Base-by-base conservation (phyloP, 2,329 filamentous ascomycete species). In the Alternaria viburni region DNA sequence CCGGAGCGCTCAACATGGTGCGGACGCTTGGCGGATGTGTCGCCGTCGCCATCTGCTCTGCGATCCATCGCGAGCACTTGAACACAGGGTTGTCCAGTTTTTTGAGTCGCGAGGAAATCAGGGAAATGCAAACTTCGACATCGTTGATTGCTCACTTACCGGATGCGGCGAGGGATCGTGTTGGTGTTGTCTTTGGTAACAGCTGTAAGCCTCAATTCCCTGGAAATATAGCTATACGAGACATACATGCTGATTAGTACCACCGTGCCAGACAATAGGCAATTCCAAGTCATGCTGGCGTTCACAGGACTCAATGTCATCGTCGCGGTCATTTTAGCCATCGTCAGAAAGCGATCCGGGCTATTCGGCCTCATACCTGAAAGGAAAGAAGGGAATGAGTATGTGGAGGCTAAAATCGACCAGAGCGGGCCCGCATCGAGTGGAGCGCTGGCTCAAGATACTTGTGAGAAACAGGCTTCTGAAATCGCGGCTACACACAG, bases 1-100 rank as follows among this genome's bases (percentile, higher is more conserved):
- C 74, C 2, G 74, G 76, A 6, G 68, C 71, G 5, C 44, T 79
- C 25, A 78, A 77, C 56, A 77, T 76, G 74, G 55, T 75, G 51
- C 72, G 74, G 6, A 77, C 74, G 3, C 61, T 79, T 1, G 76
- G 76, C 5, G 76, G 75, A 11, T 72, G 69, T 54, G 64, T 78
- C 4, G 76, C 73, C 19, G 68, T 79, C 9, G 74, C 76, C 1
- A 75, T 78, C 2, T 77, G 74, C 59, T 70, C 73, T 4, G 74
- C 75, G 0, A 66, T 78, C 8, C 74, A 77, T 51, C 72, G 74
- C 51, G 63, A 67, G 17, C 56, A 62, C 6, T 63, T 74, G 3
- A 64, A 55, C 6, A 41, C 62, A 26, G 51, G 61, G 9, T 66
- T 78, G 0, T 59, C 71, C 3, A 26, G 19, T 1, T 69, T 77